Conservation (phyloP, 2,329 filamentous ascomycete genomes). For the Penicillium sumatraense region DNA sequence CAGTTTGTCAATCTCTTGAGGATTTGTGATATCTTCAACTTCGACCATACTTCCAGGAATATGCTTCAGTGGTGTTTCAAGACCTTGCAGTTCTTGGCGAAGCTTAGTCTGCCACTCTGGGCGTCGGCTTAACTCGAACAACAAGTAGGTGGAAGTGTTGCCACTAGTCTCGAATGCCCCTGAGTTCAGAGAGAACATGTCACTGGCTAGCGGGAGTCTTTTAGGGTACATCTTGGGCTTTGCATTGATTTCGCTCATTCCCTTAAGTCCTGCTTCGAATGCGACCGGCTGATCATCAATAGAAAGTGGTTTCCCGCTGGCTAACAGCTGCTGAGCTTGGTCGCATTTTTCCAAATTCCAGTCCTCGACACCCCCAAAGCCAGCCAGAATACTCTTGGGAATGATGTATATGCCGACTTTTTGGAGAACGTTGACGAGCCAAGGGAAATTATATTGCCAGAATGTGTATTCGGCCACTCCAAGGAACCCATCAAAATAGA, state of each 20-base stretch:
- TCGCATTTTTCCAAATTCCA: slow-evolving; percentile 6
- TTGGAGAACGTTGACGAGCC: not conserved
- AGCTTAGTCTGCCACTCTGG: slow-evolving; percentile 5
- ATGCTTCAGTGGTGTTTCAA: not conserved
- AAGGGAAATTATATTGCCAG: not conserved
- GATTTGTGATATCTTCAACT: not conserved
- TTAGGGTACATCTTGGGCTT: not conserved
- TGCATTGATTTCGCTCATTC: not conserved
- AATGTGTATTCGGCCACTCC: not conserved
- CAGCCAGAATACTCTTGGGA: not conserved
- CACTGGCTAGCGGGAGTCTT: not conserved
- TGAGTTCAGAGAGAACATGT: not conserved
- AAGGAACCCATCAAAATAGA: not conserved
- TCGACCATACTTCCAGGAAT: not conserved
- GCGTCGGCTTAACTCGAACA: slow-evolving; percentile 1
- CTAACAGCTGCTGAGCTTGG: not conserved
- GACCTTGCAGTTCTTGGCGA: not conserved
- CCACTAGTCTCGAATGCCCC: slow-evolving; percentile 4
- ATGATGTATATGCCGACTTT: not conserved
- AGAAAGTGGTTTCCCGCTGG: not conserved
- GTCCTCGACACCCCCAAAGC: not conserved
- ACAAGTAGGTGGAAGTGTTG: not conserved
- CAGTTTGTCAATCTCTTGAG: slow-evolving; percentile 1
- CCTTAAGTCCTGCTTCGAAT: not conserved
- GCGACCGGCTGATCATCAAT: not conserved